Evolutionary conservation across 2,329 filamentous ascomycete species (phyloP).

Genomic region (Hirsutella thompsonii): DNA sequence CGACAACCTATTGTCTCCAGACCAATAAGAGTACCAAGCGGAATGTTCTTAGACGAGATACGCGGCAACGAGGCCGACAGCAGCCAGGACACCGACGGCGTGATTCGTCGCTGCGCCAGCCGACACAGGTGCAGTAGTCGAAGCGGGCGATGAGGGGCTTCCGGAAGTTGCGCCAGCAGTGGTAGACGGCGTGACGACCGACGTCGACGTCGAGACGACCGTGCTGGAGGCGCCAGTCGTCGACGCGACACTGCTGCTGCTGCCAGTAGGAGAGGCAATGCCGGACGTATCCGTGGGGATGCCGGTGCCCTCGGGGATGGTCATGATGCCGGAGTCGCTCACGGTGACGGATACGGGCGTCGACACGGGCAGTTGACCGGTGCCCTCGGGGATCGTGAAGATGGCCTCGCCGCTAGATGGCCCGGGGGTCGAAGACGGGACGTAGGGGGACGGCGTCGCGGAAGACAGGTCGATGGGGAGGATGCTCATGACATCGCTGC

Average conservation of each 20-base stretch:
- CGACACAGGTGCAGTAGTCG: constrained; percentile 7
- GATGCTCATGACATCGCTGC: neutral
- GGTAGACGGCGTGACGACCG: neutral
- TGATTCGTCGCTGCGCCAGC: constrained; percentile 16
- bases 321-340: constrained; percentile 3
- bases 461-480: neutral
- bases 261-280: neutral
- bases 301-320: constrained; percentile 29
- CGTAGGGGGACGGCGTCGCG: no score
- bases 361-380: neutral
- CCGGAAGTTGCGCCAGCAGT: neutral
- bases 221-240: neutral
- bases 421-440: neutral
- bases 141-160: constrained; percentile 4
- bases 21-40: neutral
- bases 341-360: no score
- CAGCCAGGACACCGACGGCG: constrained; percentile 16
- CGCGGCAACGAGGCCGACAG: constrained; percentile 24
- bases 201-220: neutral
- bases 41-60: constrained; percentile 24
- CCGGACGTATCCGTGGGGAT: constrained; percentile 45
- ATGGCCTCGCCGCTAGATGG: neutral
- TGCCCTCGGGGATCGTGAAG: neutral
- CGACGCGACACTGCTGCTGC: neutral
- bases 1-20: neutral